phyloP scores from a whole-genome alignment of 2,329 filamentous ascomycete species.

The Drechslera avenae region DNA sequence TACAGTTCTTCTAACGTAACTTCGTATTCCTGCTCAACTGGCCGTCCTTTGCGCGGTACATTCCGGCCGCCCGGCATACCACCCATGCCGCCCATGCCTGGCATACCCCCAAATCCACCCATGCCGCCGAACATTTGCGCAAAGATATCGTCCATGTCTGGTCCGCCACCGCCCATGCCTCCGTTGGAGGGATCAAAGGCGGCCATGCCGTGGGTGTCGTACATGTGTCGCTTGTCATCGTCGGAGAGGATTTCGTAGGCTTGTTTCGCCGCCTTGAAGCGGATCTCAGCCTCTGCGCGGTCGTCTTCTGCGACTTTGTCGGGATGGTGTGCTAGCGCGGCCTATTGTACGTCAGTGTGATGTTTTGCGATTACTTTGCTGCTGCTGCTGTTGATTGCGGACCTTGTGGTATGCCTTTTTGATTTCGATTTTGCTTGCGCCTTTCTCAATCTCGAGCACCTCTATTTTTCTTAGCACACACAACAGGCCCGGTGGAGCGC shows the following conservation, averaged over 20 bases:
- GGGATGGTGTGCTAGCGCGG: conserved; percentile 85
- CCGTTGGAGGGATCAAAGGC: conserved; percentile 82
- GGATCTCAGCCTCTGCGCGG: conserved; percentile 82
- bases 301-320: conserved; percentile 92
- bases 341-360: conserved; percentile 56
- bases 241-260: conserved; percentile 98
- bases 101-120: conserved; percentile 51
- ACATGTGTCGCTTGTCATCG: conserved; percentile 88
- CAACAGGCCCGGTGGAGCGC: neutral
- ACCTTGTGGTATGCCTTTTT: conserved; percentile 98
- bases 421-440: conserved; percentile 78
- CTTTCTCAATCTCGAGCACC: conserved; percentile 75
- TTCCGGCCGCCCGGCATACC: conserved; percentile 57
- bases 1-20: conserved; percentile 93
- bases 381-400: too few relatives aligned
- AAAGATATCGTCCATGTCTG: conserved; percentile 90
- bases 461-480: conserved; percentile 56
- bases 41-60: conserved; percentile 70
- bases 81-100: conserved; percentile 65
- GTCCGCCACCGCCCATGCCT: conserved; percentile 62
- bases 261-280: conserved; percentile 90
- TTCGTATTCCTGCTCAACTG: conserved; percentile 90
- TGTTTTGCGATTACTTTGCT: neutral
- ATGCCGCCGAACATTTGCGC: conserved; percentile 81
- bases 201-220: conserved; percentile 94